Percentiles rank a stretch among this genome's conserved stretches.
Conservation (phyloP, 192 early-diverging fungal genomes). For the Funneliformis mosseae region DNA sequence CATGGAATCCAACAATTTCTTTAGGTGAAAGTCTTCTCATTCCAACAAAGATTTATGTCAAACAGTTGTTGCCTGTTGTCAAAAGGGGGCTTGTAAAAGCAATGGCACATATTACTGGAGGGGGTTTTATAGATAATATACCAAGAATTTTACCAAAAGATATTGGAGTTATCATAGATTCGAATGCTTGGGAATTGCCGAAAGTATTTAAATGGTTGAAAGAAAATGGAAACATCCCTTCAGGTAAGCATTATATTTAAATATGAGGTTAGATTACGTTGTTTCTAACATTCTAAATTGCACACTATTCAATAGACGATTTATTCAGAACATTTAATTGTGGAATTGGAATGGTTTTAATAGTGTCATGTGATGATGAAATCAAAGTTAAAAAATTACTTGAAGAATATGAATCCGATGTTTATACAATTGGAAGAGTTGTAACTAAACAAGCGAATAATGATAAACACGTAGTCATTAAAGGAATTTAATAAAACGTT, state of each 20-base stretch:
- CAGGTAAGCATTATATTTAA: constrained; percentile 43
- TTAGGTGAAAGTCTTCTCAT: constrained; percentile 87
- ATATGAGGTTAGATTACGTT: neutral
- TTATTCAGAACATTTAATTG: constrained; percentile 99
- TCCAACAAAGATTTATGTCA: constrained; percentile 97
- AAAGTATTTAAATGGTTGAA: constrained; percentile 97
- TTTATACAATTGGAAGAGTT: constrained; percentile 75
- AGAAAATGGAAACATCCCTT: constrained; percentile 74
- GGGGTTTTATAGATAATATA: constrained; percentile 98
- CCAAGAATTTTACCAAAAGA: constrained; percentile 89
- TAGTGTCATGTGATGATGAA: constrained; percentile 70
- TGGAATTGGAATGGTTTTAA: constrained; percentile 97
- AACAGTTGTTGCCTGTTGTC: constrained; percentile 83
- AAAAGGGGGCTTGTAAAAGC: constrained; percentile 82
- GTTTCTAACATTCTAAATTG: neutral
- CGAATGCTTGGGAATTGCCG: constrained; percentile 76
- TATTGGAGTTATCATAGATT: constrained; percentile 84
- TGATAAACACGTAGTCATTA: constrained; percentile 56
- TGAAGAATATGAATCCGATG: constrained; percentile 52
- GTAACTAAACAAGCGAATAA: constrained; percentile 49
- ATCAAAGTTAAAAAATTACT: constrained; percentile 61
- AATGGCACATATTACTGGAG: constrained; percentile 98
- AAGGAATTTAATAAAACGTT: constrained; percentile 12
- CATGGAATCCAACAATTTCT: constrained; percentile 69
- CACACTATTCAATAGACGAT: constrained; percentile 61